Conservation (phyloP, 2,329 filamentous ascomycete genomes). For the Fusarium floridanum region DNA sequence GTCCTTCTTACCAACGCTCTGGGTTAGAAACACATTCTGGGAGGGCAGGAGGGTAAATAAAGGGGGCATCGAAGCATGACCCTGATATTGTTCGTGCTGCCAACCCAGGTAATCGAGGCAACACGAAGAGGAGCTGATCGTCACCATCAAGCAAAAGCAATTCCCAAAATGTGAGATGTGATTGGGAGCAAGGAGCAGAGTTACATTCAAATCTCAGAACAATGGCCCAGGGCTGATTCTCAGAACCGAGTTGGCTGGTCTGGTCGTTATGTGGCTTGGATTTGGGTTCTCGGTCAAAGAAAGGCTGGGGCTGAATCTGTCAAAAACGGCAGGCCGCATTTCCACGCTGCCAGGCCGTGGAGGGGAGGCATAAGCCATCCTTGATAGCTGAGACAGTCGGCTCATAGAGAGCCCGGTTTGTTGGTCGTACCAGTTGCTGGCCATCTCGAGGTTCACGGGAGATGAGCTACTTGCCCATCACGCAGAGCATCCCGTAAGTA, state of each 20-base stretch:
- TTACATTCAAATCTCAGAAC: conserved; percentile 32
- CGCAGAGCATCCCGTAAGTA: not conserved
- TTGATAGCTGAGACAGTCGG: not conserved
- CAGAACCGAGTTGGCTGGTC: conserved; percentile 25
- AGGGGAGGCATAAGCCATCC: not conserved
- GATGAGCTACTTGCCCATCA: conserved; percentile 2
- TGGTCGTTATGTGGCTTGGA: conserved; percentile 40
- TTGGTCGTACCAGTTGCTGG: conserved; percentile 3
- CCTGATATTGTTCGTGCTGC: conserved; percentile 9
- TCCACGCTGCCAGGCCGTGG: conserved; percentile 6
- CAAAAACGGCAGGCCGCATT: conserved; percentile 28
- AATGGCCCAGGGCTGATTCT: conserved; percentile 17
- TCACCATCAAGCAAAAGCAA: conserved; percentile 29
- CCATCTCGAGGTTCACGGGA: conserved; percentile 4
- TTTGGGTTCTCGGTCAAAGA: conserved; percentile 33
- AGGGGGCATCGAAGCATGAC: not conserved
- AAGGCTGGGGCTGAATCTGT: conserved; percentile 23
- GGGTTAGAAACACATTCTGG: not conserved
- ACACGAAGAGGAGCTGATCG: conserved; percentile 21
- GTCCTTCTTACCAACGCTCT: not conserved
- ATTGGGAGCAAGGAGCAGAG: conserved; percentile 21
- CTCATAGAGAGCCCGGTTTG: not conserved
- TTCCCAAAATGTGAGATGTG: not conserved
- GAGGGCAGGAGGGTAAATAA: not conserved
- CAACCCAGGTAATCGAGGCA: conserved; percentile 1